Evolutionary conservation across 768 basidiomycete genomes (phyloP).

Genomic region (Termitomyces sp.): DNA sequence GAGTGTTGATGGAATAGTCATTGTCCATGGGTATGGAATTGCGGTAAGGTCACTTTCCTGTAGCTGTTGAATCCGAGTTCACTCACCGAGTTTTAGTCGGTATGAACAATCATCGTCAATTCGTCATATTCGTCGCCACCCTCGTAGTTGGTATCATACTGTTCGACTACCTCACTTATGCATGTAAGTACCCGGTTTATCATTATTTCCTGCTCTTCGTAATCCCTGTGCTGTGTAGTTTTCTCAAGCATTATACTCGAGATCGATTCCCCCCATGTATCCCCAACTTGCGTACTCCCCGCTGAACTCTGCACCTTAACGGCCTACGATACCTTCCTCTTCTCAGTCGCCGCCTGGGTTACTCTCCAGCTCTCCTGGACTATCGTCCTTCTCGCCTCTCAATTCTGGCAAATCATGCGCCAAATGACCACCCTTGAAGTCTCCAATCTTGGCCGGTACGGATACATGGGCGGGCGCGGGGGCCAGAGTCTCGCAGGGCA

Average conservation of each 20-base stretch:
- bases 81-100: conserved; percentile 54
- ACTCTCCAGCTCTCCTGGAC: conserved; percentile 98
- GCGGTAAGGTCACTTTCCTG: conserved; percentile 52
- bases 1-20: conserved; percentile 51
- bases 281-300: conserved; percentile 67
- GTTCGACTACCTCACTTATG: conserved; percentile 83
- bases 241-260: conserved; percentile 45
- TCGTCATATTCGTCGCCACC: conserved; percentile 85
- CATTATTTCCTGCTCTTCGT: neutral
- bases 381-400: conserved; percentile 75
- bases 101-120: conserved; percentile 91
- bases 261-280: conserved; percentile 35
- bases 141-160: conserved; percentile 76
- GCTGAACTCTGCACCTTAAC: conserved; percentile 66
- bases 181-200: conserved; percentile 53
- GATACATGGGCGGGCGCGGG: conserved; percentile 94
- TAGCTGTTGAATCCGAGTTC: neutral
- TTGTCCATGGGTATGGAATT: conserved; percentile 99
- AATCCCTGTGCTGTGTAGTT: conserved; percentile 24
- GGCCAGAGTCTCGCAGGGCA: conserved; percentile 63
- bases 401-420: conserved; percentile 87
- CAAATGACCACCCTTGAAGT: conserved; percentile 98
- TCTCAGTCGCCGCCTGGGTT: conserved; percentile 79
- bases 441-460: conserved; percentile 90
- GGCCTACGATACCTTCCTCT: conserved; percentile 76